Conservation (phyloP, 768 basidiomycete genomes). For the Cantharellus anzutake region DNA sequence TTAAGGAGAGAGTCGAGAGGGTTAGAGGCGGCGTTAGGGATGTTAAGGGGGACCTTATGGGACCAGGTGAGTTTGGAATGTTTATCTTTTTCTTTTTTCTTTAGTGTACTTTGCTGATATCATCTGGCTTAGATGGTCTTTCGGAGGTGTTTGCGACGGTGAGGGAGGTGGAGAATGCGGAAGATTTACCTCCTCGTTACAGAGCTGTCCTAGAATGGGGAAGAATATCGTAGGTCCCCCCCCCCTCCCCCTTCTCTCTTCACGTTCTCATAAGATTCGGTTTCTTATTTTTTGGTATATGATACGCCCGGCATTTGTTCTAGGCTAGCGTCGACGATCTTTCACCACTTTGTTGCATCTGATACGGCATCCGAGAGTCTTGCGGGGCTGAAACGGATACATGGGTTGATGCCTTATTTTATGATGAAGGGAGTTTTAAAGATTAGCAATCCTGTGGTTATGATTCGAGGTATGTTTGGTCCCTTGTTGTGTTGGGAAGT, state of each 20-base stretch:
- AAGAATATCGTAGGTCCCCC: constrained; percentile 64
- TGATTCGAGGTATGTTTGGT: constrained; percentile 60
- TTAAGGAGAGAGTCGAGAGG: constrained; percentile 68
- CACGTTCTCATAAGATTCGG: constrained; percentile 2
- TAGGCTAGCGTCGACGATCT: constrained; percentile 89
- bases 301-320: not conserved
- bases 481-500: not conserved
- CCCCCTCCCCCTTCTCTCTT: not conserved
- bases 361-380: constrained; percentile 86
- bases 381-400: constrained; percentile 72
- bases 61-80: constrained; percentile 46
- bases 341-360: constrained; percentile 84
- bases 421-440: constrained; percentile 80
- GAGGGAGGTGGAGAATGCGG: constrained; percentile 56
- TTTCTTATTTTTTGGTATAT: not conserved
- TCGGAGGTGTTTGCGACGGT: constrained; percentile 78
- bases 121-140: constrained; percentile 50
- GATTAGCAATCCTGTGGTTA: constrained; percentile 88
- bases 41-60: constrained; percentile 89
- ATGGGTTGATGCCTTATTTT: constrained; percentile 95
- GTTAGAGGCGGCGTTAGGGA: constrained; percentile 65
- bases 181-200: constrained; percentile 66
- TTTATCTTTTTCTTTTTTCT: not conserved
- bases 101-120: not conserved
- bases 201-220: constrained; percentile 91